These are phyloP conservation scores for Amylocystis lapponica DNA, from an alignment of 768 basidiomycete genomes.

Conservation along the genomic window DNA sequence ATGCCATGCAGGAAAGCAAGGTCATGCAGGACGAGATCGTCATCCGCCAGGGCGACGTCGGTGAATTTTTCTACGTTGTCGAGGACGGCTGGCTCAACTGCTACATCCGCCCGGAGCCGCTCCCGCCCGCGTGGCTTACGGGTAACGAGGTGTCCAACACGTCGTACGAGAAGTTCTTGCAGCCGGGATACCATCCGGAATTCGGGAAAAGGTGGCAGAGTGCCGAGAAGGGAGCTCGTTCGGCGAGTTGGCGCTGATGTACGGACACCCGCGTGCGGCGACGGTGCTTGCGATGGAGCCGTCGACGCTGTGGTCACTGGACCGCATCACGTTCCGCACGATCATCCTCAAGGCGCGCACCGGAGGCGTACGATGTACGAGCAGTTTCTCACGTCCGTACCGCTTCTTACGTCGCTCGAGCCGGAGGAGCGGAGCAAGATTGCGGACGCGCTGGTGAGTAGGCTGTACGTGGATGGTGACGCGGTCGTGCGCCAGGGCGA, in stretches of 20 bases:
- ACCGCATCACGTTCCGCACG: conserved; percentile 96
- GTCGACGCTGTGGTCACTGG: conserved; percentile 89
- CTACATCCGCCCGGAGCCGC: conserved; percentile 66
- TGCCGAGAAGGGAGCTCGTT: conserved; percentile 84
- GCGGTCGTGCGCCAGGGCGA: conserved; percentile 91
- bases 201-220: conserved; percentile 82
- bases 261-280: conserved; percentile 93
- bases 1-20: conserved; percentile 88
- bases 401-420: conserved; percentile 79
- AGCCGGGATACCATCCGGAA: conserved; percentile 59
- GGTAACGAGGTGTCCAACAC: conserved; percentile 35
- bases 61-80: conserved; percentile 97
- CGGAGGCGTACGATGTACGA: conserved; percentile 94
- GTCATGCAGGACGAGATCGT: conserved; percentile 77
- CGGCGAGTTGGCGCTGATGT: conserved; percentile 97
- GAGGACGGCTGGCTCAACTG: conserved; percentile 84
- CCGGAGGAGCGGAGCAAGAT: conserved; percentile 93
- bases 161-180: conserved; percentile 50
- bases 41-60: conserved; percentile 94
- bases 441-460: conserved; percentile 88
- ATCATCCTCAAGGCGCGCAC: conserved; percentile 91
- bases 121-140: conserved; percentile 54
- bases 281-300: conserved; percentile 82
- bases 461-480: conserved; percentile 76
- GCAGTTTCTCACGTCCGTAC: conserved; percentile 87